These are phyloP conservation scores for Favolaschia claudopus DNA, from an alignment of 768 basidiomycete species.

Conservation along the genomic window DNA sequence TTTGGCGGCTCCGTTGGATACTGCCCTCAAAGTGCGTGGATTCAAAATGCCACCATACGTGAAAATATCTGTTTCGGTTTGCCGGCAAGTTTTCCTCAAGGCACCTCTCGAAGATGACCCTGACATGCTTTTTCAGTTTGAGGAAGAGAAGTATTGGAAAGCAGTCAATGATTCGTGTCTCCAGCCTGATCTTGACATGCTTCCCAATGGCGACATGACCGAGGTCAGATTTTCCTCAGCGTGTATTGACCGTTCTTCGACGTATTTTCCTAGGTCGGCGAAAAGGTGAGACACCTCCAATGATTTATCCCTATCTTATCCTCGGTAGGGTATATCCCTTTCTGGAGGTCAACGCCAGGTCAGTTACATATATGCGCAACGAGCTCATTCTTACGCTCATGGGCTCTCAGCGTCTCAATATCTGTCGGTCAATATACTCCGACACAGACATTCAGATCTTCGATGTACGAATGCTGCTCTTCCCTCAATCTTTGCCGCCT, in stretches of 20 bases:
- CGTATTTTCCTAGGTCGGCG: constrained; percentile 59
- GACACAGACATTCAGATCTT: constrained; percentile 88
- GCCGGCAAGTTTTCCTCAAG: constrained; percentile 42
- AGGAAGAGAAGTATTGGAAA: constrained; percentile 83
- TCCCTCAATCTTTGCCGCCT: background rate
- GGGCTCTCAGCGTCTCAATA: constrained; percentile 84
- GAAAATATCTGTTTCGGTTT: constrained; percentile 92
- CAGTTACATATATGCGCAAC: too few relatives aligned
- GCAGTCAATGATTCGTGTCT: constrained; percentile 81
- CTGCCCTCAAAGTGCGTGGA: constrained; percentile 91
- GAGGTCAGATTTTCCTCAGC: constrained; percentile 41
- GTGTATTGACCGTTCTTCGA: background rate
- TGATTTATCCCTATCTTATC: constrained; percentile 2
- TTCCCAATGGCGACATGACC: constrained; percentile 80
- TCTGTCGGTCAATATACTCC: constrained; percentile 88
- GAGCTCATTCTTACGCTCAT: too few relatives aligned
- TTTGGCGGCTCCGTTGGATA: constrained; percentile 84
- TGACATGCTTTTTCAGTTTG: constrained; percentile 48
- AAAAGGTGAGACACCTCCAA: constrained; percentile 49
- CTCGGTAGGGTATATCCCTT: constrained; percentile 79
- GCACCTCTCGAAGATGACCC: background rate
- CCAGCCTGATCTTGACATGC: constrained; percentile 80
- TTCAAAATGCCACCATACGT: constrained; percentile 87
- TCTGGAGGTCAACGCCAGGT: constrained; percentile 85
- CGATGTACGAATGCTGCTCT: constrained; percentile 54